phyloP scores from a whole-genome alignment of 1,284 basidiomycete species.

The Boletus subluridellus region DNA sequence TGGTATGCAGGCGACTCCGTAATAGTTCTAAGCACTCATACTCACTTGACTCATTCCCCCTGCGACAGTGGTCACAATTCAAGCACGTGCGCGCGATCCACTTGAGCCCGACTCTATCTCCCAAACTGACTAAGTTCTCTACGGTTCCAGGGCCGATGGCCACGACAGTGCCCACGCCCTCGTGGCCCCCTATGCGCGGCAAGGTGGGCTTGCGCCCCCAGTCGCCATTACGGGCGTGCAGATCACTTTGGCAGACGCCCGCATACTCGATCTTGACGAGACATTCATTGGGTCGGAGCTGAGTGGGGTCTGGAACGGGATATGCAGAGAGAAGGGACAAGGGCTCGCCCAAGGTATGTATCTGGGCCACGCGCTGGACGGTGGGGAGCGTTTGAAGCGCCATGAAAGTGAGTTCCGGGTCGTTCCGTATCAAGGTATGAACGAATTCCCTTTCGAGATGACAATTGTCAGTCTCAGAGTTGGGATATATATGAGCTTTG shows the following conservation, averaged over 20 bases:
- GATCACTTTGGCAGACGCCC: constrained; percentile 65
- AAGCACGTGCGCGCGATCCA: constrained; percentile 64
- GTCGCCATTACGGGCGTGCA: constrained; percentile 57
- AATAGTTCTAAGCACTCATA: constrained; percentile 10
- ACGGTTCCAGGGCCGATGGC: constrained; percentile 55
- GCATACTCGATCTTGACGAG: constrained; percentile 64
- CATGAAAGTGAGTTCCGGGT: neutral
- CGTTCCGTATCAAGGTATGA: neutral
- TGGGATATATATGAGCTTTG: too few species aligned
- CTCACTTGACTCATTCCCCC: constrained; percentile 51
- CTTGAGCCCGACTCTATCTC: constrained; percentile 73
- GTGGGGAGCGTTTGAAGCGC: constrained; percentile 35
- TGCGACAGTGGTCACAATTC: constrained; percentile 60
- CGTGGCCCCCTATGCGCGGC: constrained; percentile 70
- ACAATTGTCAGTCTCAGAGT: too few species aligned
- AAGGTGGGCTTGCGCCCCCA: constrained; percentile 48
- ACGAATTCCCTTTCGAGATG: too few species aligned
- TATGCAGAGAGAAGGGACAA: constrained; percentile 37
- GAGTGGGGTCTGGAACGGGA: constrained; percentile 52
- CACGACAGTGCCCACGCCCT: constrained; percentile 59
- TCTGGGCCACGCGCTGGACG: constrained; percentile 49
- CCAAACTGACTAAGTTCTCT: constrained; percentile 47
- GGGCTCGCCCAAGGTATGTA: constrained; percentile 37
- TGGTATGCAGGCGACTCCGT: neutral
- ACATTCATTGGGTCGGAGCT: constrained; percentile 64